Evolutionary conservation across 1,284 basidiomycete genomes (phyloP), one percentile per base, ranked within the genome.

Genomic region (Inonotus obliquus): DNA sequence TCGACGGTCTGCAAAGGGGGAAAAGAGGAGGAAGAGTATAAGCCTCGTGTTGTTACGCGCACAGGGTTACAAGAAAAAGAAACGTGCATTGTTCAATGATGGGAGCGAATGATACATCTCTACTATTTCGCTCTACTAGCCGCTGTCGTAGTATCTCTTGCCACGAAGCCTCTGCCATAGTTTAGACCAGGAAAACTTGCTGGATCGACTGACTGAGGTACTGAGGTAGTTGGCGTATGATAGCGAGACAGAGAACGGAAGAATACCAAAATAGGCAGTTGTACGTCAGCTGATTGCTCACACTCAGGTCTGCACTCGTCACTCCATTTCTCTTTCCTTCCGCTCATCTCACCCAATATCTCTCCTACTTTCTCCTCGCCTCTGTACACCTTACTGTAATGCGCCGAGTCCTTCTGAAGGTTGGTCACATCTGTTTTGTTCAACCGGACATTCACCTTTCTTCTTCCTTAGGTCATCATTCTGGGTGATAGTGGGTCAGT

Each of bases 401-500:
- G 90, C 89, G 91, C 71, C 88, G 90, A 69, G 96, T 98, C 70
- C 83, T 99, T 61, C 87, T 99, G 75, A 99, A 99, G 87, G 96
- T 96, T 37, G 17, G 41, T 29, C 29, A 10, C 47, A 27, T 14
- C 44, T 63, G 17, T 48, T 25, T 37, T 29, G 49, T 27, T 29
- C 49, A 37, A 25, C 4, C 52, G 17, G 25, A 47, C 27, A 19
- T 35, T 52, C 27, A 52, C 27, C 13, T n/a, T 14, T 55, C 57
- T 41, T 59, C 39, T 19, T 55, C 56, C 62, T 21, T 70, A 98
- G 95, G 94, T 96, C 75, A 98, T 98, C 79, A 98, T 98, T 74
- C 88, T 98, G 66, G 95, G 95, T 68, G 96, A 98, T 82, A 96
- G 93, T 74, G 95, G 95, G 94, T 96, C 71, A 67, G 92, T 85